Percentiles rank a stretch among this genome's conserved stretches.
phyloP scores from a whole-genome alignment of 1,284 basidiomycete species.

The Gomphus bonarii region DNA sequence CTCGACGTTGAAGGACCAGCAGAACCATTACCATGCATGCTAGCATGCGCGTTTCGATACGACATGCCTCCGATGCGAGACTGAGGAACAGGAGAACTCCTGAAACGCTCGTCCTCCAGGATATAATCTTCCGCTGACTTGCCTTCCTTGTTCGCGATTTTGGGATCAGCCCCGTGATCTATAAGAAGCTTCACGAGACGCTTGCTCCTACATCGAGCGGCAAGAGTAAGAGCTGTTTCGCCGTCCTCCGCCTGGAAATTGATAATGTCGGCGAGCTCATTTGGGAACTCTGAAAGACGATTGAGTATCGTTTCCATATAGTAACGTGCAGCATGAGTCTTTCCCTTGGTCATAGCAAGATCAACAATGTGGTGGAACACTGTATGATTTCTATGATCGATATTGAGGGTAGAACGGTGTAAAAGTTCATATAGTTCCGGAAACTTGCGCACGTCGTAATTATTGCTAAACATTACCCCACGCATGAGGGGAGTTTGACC shows the following conservation, averaged over 20 bases:
- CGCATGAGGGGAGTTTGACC: constrained; percentile 99
- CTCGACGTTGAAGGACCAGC: constrained; percentile 1
- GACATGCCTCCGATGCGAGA: constrained; percentile 55
- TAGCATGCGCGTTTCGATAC: constrained; percentile 54
- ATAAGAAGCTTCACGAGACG: constrained; percentile 94
- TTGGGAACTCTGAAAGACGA: constrained; percentile 89
- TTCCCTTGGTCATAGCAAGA: constrained; percentile 96
- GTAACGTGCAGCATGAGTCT: constrained; percentile 95
- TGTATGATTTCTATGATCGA: constrained; percentile 96
- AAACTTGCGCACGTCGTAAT: constrained; percentile 99
- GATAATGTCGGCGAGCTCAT: constrained; percentile 95
- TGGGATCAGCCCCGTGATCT: constrained; percentile 95
- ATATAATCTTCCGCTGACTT: constrained; percentile 99
- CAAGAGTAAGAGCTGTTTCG: constrained; percentile 95
- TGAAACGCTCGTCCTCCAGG: constrained; percentile 94
- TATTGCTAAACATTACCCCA: constrained; percentile 99
- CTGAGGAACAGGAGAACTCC: constrained; percentile 77
- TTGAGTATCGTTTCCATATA: constrained; percentile 97
- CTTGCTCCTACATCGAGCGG: constrained; percentile 92
- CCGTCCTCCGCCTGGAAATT: constrained; percentile 99
- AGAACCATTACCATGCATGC: constrained; percentile 28
- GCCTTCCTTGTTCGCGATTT: constrained; percentile 90
- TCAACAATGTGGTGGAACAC: constrained; percentile 99
- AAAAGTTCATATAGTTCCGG: constrained; percentile 95
- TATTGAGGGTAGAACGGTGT: constrained; percentile 96